Base-by-base conservation (phyloP, 805 yeast species). In the Saccharomycopsis fibuligera region DNA sequence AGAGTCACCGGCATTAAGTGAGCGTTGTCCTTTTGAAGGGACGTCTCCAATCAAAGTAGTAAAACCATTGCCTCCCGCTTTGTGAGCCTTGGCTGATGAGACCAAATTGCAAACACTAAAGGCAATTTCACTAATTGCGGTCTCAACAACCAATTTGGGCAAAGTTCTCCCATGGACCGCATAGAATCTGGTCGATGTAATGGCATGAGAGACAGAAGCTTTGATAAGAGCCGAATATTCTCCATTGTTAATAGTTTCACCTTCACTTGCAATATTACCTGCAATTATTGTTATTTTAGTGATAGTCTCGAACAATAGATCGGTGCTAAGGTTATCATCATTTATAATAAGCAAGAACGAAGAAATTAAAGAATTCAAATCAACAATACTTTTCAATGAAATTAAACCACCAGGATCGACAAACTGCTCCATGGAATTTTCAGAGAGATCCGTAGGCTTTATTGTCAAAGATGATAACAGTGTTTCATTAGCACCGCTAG, bases 101-200 rank as follows among this genome's bases (percentile, higher is more conserved):
- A 83, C 58, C 47, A 81, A 70, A 54, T 81, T 85, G 59, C 85
- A 81, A 22, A 83, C 67, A 2, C 82, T 66, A 59, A 81, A 82
- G 5, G 82, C 73, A 31, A 89, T 67, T 58, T 89, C 96, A 39
- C 85, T 75, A 8, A 86, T 67, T 0, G 97, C 82, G 21, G 88
- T 76, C 63, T 87, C 83, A 17, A 89, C 73, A 2, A 88, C 74
- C 19, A 83, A 66, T 46, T 73, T 74, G 0, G 96, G 96, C 48
- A 87, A 65, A 2, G 86, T 59, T n/a, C 73, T 71, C 3, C 75
- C 68, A 56, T 84, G 82, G 9, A 80, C 67, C 0, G 85, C 77
- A 62, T 70, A 84, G 60, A 87, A 86, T 58, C 96, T 73, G 1
- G 90, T 76, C 1, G 88, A 74, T 3, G 96, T 81, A 37, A 91